These are phyloP conservation scores for Trifolium subterraneum DNA, from an alignment of 306 rosid genomes.

Conservation along the genomic window DNA sequence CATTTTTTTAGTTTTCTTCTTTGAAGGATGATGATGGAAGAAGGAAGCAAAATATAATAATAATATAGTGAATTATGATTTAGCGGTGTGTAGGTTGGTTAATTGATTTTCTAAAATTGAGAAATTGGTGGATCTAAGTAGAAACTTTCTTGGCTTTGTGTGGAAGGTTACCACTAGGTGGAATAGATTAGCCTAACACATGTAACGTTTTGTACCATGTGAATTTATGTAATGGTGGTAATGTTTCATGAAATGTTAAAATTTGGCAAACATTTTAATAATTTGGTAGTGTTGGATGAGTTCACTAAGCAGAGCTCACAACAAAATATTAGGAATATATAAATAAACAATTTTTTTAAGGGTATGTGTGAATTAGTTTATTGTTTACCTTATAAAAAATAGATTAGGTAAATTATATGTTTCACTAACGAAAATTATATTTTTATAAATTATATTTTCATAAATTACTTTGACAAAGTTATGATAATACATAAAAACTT, in stretches of 20 bases:
- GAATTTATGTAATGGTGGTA: background rate
- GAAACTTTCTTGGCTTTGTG: conserved; percentile 29
- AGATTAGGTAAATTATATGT: too few relatives aligned
- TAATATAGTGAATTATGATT: background rate
- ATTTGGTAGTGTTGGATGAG: background rate
- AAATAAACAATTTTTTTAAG: too few relatives aligned
- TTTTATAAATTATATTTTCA: too few relatives aligned
- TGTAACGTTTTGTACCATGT: conserved; percentile 42
- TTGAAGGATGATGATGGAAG: background rate
- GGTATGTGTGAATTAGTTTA: too few relatives aligned
- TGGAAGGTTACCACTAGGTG: conserved; percentile 12
- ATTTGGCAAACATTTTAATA: background rate
- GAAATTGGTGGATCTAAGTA: conserved; percentile 1
- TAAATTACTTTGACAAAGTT: too few relatives aligned
- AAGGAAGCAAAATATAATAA: background rate
- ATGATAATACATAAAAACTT: too few relatives aligned
- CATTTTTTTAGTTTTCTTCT: conserved; percentile 29
- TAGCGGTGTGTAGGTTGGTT: background rate
- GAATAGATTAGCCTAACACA: conserved; percentile 30
- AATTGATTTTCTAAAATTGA: conserved; percentile 18
- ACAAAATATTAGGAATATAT: too few relatives aligned
- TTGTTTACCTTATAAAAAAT: too few relatives aligned
- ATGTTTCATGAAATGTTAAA: background rate
- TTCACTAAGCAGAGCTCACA: too few relatives aligned
- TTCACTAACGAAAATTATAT: too few relatives aligned